Evolutionary conservation across 257 asterid genomes (phyloP).

Genomic region (Fraxinus americana): DNA sequence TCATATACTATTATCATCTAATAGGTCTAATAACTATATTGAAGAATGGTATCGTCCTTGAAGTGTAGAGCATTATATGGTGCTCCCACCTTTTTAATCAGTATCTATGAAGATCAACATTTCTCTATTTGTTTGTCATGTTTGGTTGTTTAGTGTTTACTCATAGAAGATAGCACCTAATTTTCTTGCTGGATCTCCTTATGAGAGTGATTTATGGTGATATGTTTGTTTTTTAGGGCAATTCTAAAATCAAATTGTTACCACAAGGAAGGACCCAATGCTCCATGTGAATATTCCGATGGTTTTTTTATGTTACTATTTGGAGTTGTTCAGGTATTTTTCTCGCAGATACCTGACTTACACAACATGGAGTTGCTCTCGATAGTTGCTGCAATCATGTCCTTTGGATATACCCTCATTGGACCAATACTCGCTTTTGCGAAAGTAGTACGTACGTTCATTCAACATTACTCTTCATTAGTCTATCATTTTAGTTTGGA

Average conservation of each 20-base stretch:
- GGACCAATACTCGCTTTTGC: conserved; percentile 55
- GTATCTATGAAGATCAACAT: background rate
- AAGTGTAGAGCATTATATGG: background rate
- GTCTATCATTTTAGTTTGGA: too few relatives aligned
- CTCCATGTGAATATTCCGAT: conserved; percentile 50
- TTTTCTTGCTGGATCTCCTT: background rate
- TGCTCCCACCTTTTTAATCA: background rate
- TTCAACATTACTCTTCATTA: background rate
- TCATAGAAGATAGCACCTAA: too few relatives aligned
- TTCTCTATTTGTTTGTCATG: background rate
- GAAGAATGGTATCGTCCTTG: background rate
- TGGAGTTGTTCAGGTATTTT: conserved; percentile 52
- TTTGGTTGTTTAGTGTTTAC: too few relatives aligned
- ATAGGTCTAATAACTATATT: background rate
- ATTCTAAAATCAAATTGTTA: conserved; percentile 62
- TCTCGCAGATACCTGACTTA: conserved; percentile 65
- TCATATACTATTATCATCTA: background rate
- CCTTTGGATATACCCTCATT: conserved; percentile 56
- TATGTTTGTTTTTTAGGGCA: conserved; percentile 39
- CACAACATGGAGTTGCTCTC: conserved; percentile 62
- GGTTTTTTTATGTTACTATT: conserved; percentile 49
- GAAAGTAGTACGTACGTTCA: conserved; percentile 44
- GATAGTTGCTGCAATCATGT: conserved; percentile 54
- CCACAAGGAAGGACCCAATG: conserved; percentile 55
- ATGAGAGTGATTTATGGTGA: background rate